phyloP scores from a whole-genome alignment of 2,329 filamentous ascomycete genomes.

The Calonectria fujianensis region DNA sequence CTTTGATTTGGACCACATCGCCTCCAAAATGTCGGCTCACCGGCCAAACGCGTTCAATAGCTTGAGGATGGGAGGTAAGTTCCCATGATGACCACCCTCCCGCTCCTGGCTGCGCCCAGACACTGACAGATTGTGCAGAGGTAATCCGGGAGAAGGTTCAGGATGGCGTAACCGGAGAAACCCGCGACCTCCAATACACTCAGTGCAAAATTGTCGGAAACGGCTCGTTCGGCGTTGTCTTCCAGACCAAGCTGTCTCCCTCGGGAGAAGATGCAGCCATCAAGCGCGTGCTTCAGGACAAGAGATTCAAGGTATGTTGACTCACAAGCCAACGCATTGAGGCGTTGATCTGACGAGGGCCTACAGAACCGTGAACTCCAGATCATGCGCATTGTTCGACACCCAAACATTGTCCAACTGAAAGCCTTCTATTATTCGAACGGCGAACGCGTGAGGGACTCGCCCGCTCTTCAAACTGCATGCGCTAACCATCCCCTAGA shows the following conservation, averaged over 20 bases:
- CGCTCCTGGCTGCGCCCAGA: constrained; percentile 18
- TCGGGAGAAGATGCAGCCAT: constrained; percentile 98
- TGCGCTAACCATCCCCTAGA: constrained; percentile 69
- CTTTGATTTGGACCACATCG: constrained; percentile 52
- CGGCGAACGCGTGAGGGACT: constrained; percentile 87
- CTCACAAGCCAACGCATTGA: background rate
- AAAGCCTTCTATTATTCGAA: constrained; percentile 99
- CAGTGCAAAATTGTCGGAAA: constrained; percentile 99
- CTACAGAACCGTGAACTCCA: constrained; percentile 97
- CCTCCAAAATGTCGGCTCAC: constrained; percentile 85
- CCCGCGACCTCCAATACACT: constrained; percentile 97
- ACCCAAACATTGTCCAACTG: constrained; percentile 98
- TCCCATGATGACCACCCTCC: constrained; percentile 39
- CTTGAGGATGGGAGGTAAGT: constrained; percentile 97
- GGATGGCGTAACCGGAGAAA: constrained; percentile 97
- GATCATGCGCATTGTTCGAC: constrained; percentile 99
- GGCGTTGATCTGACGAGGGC: constrained; percentile 44
- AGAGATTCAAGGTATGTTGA: constrained; percentile 92
- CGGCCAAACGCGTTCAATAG: constrained; percentile 90
- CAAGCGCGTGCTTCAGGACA: constrained; percentile 98
- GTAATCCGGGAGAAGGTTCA: constrained; percentile 99
- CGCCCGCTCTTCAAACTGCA: constrained; percentile 15
- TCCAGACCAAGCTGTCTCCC: constrained; percentile 99
- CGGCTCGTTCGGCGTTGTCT: constrained; percentile 98
- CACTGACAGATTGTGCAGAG: constrained; percentile 74